Percentiles rank a stretch among this genome's conserved stretches.
Conservation (phyloP, 805 yeast species). For the Candida schatavii region DNA sequence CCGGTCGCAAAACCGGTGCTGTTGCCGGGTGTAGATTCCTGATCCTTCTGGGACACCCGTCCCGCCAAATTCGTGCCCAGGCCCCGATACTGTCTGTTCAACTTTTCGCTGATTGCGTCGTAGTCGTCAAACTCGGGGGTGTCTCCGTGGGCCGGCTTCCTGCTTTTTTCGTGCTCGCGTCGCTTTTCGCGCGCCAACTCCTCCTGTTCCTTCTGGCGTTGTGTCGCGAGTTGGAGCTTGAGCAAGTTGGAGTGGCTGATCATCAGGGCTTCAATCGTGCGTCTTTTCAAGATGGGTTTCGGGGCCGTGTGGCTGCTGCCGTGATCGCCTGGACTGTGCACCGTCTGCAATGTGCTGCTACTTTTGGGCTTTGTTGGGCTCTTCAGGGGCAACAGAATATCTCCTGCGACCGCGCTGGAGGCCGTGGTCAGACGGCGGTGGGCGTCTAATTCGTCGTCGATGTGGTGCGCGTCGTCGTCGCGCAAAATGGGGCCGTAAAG, state of each 20-base stretch:
- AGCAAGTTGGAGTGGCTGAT: conserved; percentile 54
- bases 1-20: neutral
- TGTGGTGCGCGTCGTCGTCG: conserved; percentile 34
- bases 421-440: conserved; percentile 27
- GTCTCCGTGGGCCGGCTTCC: conserved; percentile 9
- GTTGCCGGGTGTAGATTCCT: neutral
- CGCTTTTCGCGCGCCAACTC: conserved; percentile 18
- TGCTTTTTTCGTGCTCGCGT: conserved; percentile 6
- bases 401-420: conserved; percentile 44
- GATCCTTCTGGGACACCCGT: neutral
- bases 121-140: conserved; percentile 42
- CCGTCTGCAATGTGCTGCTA: conserved; percentile 24
- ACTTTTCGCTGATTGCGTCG: conserved; percentile 42
- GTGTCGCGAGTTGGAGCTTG: conserved; percentile 40
- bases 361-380: neutral
- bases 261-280: conserved; percentile 80
- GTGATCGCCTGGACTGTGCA: too few relatives aligned
- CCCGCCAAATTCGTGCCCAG: conserved; percentile 12
- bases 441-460: conserved; percentile 13
- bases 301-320: too few relatives aligned
- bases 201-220: conserved; percentile 28
- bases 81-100: conserved; percentile 36
- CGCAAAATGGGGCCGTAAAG: conserved; percentile 83
- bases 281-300: conserved; percentile 85
- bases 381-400: conserved; percentile 34